Evolutionary conservation across 768 basidiomycete species (phyloP).

Genomic region (Lactarius evosmus): DNA sequence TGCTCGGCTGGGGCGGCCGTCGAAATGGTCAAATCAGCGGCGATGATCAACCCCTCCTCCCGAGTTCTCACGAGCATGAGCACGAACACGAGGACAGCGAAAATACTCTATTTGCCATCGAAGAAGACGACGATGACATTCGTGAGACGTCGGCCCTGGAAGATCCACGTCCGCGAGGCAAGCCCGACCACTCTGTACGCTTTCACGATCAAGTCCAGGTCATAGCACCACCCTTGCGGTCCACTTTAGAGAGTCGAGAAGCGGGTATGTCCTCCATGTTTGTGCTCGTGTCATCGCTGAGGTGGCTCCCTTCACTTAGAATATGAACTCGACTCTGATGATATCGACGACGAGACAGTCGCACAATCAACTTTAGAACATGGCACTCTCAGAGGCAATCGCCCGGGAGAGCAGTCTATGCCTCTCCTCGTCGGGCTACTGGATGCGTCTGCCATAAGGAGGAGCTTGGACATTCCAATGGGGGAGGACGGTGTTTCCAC

Average conservation of each 20-base stretch:
- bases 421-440: slow-evolving; percentile 79
- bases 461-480: slow-evolving; percentile 54
- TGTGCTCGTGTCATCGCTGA: slow-evolving; percentile 8
- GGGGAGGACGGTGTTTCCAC: slow-evolving; percentile 33
- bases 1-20: slow-evolving; percentile 23
- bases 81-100: slow-evolving; percentile 31
- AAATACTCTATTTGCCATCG: slow-evolving; percentile 50
- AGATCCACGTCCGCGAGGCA: slow-evolving; percentile 4
- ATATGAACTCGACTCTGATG: slow-evolving; percentile 82
- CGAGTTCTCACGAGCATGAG: slow-evolving; percentile 41
- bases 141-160: slow-evolving; percentile 37
- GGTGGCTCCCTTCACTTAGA: slow-evolving; percentile 44
- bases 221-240: slow-evolving; percentile 65
- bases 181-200: slow-evolving; percentile 42
- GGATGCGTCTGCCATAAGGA: slow-evolving; percentile 55
- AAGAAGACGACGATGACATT: slow-evolving; percentile 48
- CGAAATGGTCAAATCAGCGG: slow-evolving; percentile 35
- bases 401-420: slow-evolving; percentile 54
- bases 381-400: slow-evolving; percentile 34
- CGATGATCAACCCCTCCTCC: slow-evolving; percentile 58
- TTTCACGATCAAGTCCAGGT: slow-evolving; percentile 70
- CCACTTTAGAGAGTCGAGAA: slow-evolving; percentile 74
- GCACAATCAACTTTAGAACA: slow-evolving; percentile 36
- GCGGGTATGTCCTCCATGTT: slow-evolving; percentile 56
- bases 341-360: slow-evolving; percentile 54